Evolutionary conservation across 331 rosid species (phyloP).

Genomic region (Rosa hybrid): DNA sequence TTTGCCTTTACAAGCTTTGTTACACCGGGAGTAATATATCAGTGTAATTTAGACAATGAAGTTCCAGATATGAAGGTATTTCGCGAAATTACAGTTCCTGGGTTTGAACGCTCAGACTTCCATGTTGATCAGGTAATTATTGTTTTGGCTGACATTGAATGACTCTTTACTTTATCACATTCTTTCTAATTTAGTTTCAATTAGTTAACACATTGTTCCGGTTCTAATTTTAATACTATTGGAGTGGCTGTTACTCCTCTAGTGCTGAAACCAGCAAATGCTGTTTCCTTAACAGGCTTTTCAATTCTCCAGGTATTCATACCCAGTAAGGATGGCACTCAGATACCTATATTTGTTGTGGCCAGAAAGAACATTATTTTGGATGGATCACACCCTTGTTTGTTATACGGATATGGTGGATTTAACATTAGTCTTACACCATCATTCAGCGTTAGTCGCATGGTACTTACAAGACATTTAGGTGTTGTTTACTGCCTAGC

Average conservation of each 20-base stretch:
- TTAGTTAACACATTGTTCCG: neutral
- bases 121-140: constrained; percentile 70
- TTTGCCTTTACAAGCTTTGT: constrained; percentile 80
- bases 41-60: constrained; percentile 59
- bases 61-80: constrained; percentile 71
- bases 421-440: constrained; percentile 80
- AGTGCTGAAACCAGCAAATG: neutral
- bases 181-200: neutral
- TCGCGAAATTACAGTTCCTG: constrained; percentile 84
- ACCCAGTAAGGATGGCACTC: constrained; percentile 77
- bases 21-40: constrained; percentile 76
- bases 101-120: constrained; percentile 80
- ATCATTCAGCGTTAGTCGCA: constrained; percentile 72
- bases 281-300: constrained; percentile 17
- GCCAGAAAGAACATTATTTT: constrained; percentile 57
- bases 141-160: neutral
- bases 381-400: constrained; percentile 94
- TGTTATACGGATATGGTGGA: constrained; percentile 93
- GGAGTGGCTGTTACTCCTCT: neutral
- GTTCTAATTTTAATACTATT: neutral
- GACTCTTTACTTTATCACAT: neutral
- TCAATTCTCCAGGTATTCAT: constrained; percentile 66
- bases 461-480: constrained; percentile 69
- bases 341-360: constrained; percentile 80
- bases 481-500: constrained; percentile 83